Evolutionary conservation across 225 moss, liverwort and hornwort species (phyloP).

Genomic region (Sphagnum contortum): DNA sequence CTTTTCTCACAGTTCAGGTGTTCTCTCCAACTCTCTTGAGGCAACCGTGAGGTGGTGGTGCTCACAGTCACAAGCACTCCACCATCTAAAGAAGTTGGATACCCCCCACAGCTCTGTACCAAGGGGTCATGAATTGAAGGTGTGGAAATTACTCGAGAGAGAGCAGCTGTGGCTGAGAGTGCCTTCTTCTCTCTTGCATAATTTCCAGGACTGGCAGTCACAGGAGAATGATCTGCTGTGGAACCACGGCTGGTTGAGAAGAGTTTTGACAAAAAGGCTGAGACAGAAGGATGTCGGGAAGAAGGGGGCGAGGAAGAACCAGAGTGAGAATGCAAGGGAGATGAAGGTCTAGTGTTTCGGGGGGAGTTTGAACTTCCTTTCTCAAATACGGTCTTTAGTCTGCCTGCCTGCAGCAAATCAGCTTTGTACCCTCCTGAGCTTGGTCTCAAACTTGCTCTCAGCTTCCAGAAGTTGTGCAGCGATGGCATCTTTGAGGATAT

Average conservation of each 20-base stretch:
- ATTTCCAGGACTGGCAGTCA: constrained; percentile 4
- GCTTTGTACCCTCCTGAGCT: constrained; percentile 6
- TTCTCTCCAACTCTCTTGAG: constrained; percentile 8
- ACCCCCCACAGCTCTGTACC: constrained; percentile 5
- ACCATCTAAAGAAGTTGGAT: constrained; percentile 2
- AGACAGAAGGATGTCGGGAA: constrained; percentile 11
- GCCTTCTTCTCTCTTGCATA: constrained; percentile 5
- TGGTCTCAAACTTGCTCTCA: constrained; percentile 23
- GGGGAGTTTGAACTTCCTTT: constrained; percentile 2
- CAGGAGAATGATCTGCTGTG: constrained; percentile 7
- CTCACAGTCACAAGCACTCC: constrained; percentile 4
- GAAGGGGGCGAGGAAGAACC: constrained; percentile 4
- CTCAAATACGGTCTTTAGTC: constrained; percentile 3
- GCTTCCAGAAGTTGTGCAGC: constrained; percentile 25
- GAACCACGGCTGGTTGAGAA: constrained; percentile 8
- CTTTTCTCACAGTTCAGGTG: constrained; percentile 6
- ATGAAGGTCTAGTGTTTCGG: neutral
- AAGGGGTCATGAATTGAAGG: constrained; percentile 10
- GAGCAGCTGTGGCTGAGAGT: constrained; percentile 8
- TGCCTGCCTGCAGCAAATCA: constrained; percentile 7
- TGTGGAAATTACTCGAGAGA: constrained; percentile 11
- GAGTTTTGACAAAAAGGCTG: constrained; percentile 11
- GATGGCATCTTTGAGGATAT: constrained; percentile 28
- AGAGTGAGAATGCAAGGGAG: neutral
- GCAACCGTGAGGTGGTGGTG: neutral